phyloP scores from a whole-genome alignment of 352 stramenopile genomes.

The Globisporangium spinosum region DNA sequence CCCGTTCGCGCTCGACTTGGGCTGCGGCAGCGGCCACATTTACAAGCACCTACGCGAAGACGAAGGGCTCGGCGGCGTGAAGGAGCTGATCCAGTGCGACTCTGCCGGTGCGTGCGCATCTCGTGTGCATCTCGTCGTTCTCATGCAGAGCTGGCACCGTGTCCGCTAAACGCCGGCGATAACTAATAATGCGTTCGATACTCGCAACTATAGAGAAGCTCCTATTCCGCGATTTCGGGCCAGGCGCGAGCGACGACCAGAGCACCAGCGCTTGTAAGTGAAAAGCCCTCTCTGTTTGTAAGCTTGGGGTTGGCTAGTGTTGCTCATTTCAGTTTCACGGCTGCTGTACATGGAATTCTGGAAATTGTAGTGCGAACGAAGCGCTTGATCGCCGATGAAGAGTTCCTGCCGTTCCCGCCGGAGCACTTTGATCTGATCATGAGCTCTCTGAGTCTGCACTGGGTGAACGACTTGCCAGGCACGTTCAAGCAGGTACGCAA shows the following conservation, averaged over 20 bases:
- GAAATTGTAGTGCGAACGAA: slow-evolving; percentile 53
- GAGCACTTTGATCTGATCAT: slow-evolving; percentile 96
- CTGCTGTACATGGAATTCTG: slow-evolving; percentile 12
- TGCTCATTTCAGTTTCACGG: neutral
- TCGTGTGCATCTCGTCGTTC: neutral
- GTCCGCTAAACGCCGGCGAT: neutral
- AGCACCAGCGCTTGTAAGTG: slow-evolving; percentile 9
- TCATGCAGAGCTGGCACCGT: neutral
- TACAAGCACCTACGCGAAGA: slow-evolving; percentile 79
- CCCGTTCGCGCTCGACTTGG: slow-evolving; percentile 73
- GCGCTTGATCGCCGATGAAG: slow-evolving; percentile 87
- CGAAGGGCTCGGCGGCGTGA: slow-evolving; percentile 65
- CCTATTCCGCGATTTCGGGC: slow-evolving; percentile 53
- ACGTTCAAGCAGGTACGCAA: slow-evolving; percentile 69
- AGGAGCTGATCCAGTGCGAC: slow-evolving; percentile 78
- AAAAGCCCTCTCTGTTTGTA: neutral
- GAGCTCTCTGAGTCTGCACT: slow-evolving; percentile 93
- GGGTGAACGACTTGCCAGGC: slow-evolving; percentile 95
- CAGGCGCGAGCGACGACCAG: neutral
- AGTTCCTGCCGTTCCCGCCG: slow-evolving; percentile 93
- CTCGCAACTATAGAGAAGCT: slow-evolving; percentile 41
- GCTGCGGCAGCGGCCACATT: slow-evolving; percentile 75
- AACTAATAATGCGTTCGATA: neutral
- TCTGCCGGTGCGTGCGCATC: slow-evolving; percentile 34
- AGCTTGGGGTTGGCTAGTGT: neutral